These are phyloP conservation scores for Aspergillus aculeatus DNA, from an alignment of 2,329 filamentous ascomycete genomes.

Conservation along the genomic window DNA sequence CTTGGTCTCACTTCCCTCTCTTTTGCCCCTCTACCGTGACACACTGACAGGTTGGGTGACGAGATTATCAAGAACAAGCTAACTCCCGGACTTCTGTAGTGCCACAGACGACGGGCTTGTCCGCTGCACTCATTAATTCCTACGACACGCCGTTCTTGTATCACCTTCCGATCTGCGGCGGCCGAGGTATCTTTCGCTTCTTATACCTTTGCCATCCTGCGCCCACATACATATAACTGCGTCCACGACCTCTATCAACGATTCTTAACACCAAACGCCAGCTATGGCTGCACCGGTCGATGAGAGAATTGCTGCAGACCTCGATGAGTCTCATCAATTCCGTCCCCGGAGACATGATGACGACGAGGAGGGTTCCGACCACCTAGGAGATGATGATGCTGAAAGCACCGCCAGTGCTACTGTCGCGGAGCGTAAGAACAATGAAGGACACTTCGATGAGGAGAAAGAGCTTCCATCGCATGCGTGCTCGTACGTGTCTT, in stretches of 20 bases:
- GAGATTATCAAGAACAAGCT: constrained; percentile 14
- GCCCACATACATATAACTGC: not conserved
- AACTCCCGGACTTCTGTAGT: constrained; percentile 3
- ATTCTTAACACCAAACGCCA: constrained; percentile 73
- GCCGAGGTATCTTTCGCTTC: constrained; percentile 2
- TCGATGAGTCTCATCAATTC: constrained; percentile 71
- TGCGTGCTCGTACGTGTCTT: constrained; percentile 80
- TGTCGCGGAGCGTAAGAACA: constrained; percentile 70
- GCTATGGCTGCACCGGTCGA: constrained; percentile 79
- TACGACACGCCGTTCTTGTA: constrained; percentile 4
- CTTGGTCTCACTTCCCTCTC: not conserved
- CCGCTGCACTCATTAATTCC: constrained; percentile 26
- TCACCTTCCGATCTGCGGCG: constrained; percentile 7
- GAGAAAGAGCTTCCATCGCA: constrained; percentile 89
- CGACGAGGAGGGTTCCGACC: constrained; percentile 78
- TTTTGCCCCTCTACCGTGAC: constrained; percentile 35
- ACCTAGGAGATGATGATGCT: constrained; percentile 75
- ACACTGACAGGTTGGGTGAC: constrained; percentile 21
- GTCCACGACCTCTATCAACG: constrained; percentile 79
- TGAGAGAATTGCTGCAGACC: constrained; percentile 70
- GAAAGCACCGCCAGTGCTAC: constrained; percentile 77
- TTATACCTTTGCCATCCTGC: not conserved
- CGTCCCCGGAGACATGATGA: constrained; percentile 73
- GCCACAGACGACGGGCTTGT: constrained; percentile 25
- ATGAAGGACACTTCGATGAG: constrained; percentile 62